These are phyloP conservation scores for Angomonas deanei DNA, from an alignment of 208 protist species.

Conservation along the genomic window DNA sequence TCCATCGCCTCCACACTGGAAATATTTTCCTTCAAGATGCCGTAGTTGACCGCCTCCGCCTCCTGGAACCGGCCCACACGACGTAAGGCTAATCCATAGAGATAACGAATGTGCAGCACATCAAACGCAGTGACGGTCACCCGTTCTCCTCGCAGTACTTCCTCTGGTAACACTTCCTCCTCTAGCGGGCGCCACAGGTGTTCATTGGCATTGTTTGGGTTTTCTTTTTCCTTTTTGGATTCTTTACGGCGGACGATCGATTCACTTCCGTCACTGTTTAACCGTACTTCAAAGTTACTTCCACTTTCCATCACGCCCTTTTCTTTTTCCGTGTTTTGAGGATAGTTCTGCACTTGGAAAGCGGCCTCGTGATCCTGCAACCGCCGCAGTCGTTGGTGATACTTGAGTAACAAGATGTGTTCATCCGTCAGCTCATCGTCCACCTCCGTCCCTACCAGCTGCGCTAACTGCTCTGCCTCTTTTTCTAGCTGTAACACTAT, in stretches of 20 bases:
- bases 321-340: too few relatives aligned
- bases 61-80: constrained; percentile 35
- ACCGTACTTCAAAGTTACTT: constrained; percentile 13
- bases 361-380: constrained; percentile 14
- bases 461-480: constrained; percentile 21
- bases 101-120: constrained; percentile 65
- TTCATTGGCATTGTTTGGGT: constrained; percentile 6
- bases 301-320: too few relatives aligned
- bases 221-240: not conserved
- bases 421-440: constrained; percentile 24
- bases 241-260: constrained; percentile 12
- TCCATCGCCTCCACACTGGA: constrained; percentile 63
- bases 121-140: constrained; percentile 37
- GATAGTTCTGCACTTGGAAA: too few relatives aligned
- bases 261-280: constrained; percentile 23
- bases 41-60: constrained; percentile 34
- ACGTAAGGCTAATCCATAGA: constrained; percentile 51
- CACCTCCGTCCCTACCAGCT: constrained; percentile 33
- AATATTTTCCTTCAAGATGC: constrained; percentile 39
- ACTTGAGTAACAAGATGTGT: constrained; percentile 22
- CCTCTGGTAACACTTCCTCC: constrained; percentile 15
- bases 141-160: constrained; percentile 7
- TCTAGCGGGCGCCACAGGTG: constrained; percentile 17
- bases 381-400: constrained; percentile 27
- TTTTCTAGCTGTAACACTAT: constrained; percentile 26